Percentiles rank a stretch among this genome's conserved stretches.
phyloP scores from a whole-genome alignment of 2,329 filamentous ascomycete genomes.

The Onygena corvina region DNA sequence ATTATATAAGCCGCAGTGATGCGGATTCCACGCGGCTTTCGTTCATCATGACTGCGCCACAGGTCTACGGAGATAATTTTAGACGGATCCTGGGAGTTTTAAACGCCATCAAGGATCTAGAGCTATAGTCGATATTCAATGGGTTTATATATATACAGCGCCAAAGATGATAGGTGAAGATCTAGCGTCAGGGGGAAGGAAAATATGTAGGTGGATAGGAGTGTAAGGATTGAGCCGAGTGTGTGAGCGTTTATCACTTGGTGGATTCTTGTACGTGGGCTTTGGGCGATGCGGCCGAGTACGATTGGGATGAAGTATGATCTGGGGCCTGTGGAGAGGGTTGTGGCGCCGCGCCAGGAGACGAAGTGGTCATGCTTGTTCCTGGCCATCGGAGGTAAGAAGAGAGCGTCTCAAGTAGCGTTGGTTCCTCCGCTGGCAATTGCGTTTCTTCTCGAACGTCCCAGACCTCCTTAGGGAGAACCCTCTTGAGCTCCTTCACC shows the following conservation, averaged over 20 bases:
- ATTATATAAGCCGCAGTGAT: constrained; percentile 2
- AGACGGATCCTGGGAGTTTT: not conserved
- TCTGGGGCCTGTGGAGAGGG: not conserved
- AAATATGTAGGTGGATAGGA: not conserved
- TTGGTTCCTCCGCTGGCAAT: constrained; percentile 15
- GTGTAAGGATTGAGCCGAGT: not conserved
- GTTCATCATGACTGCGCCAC: constrained; percentile 3
- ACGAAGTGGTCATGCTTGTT: not conserved
- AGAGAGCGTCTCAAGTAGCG: constrained; percentile 8
- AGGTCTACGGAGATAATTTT: not conserved
- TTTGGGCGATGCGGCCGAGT: not conserved
- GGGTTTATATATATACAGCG: too few relatives aligned
- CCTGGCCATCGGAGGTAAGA: constrained; percentile 8
- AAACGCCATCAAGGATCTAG: too few relatives aligned
- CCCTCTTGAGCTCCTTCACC: constrained; percentile 22
- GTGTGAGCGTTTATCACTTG: not conserved
- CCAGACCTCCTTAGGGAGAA: constrained; percentile 33
- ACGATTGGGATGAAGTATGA: not conserved
- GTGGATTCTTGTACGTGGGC: not conserved
- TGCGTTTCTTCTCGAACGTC: constrained; percentile 25
- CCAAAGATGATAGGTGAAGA: too few relatives aligned
- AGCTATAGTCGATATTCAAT: too few relatives aligned
- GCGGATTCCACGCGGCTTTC: constrained; percentile 5
- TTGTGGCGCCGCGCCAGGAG: not conserved
- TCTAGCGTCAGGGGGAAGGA: too few relatives aligned